Evolutionary conservation across 768 basidiomycete genomes (phyloP), one percentile per base, ranked within the genome.

Genomic region (Termitomyces sp.): DNA sequence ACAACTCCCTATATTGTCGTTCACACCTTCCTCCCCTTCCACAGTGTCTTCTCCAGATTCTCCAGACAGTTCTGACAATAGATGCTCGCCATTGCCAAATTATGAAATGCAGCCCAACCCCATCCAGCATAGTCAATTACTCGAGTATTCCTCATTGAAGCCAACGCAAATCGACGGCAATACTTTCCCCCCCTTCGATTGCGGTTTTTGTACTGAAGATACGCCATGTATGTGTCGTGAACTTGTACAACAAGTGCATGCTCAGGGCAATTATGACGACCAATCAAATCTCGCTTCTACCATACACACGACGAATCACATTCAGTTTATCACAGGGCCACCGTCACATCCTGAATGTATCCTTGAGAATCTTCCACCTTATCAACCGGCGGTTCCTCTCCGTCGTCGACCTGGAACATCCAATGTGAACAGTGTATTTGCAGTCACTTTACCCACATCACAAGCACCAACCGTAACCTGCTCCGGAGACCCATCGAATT

Each of bases 401-500:
- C 88, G 87, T 55, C 85, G 87, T 42, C 80, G 82, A 33, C 62
- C 74, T 36, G 66, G 74, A 1, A 65, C 69, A 44, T 67, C 74
- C 16, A 72, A 70, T 6, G 64, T 71, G 37, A 82, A 80, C 57
- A 72, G 81, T 13, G 72, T 89, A 37, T 90, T 89, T 69, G 80
- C 84, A 9, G 75, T 81, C 20, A 66, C 72, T 27, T 69, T 73
- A 24, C 63, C 73, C 34, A 59, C 61, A 27, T 59, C 66, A 51
- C 62, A 69, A 44, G 58, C 70, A 37, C 59, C 66, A 16, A 67
- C 72, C 39, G 69, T 72, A 16, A 81, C 72, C 36, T 95, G 93
- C 70, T 89, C 92, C 18, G 93, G 93, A 13, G 91, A 95, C 67
- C 93, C 93, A 2, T 79, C 82, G 9, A 93, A 94, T 70, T 95